Evolutionary conservation across 768 basidiomycete genomes (phyloP).

Genomic region (Rhodosporidiobolus odoratus): DNA sequence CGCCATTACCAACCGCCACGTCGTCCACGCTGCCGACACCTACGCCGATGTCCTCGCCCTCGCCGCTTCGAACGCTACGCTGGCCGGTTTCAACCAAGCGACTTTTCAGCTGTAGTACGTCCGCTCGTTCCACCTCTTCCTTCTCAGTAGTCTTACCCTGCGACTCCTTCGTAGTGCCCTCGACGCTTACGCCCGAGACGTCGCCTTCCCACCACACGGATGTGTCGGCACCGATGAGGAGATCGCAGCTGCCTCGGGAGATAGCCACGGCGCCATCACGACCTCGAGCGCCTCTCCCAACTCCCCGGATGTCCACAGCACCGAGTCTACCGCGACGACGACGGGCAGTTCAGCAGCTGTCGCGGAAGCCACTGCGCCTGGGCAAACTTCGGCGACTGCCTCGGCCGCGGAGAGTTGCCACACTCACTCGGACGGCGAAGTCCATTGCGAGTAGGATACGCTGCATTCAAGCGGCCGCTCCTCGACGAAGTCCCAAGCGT

Average conservation of each 20-base stretch:
- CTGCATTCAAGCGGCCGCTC: no score
- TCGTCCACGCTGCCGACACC: constrained; percentile 9
- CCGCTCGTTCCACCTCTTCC: background rate
- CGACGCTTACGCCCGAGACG: constrained; percentile 31
- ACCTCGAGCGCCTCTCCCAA: background rate
- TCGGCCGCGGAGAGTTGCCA: constrained; percentile 11
- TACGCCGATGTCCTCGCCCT: constrained; percentile 23
- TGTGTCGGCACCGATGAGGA: constrained; percentile 18
- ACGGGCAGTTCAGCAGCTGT: background rate
- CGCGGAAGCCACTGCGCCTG: background rate
- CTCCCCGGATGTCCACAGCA: background rate
- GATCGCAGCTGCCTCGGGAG: background rate
- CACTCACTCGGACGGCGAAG: constrained; percentile 18
- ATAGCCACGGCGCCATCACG: background rate
- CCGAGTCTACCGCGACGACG: background rate
- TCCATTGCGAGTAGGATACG: constrained; percentile 2
- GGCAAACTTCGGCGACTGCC: background rate
- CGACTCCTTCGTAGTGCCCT: constrained; percentile 1
- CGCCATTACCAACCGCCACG: constrained; percentile 10
- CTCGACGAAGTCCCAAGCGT: no score
- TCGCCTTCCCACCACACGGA: constrained; percentile 23
- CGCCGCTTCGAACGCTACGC: constrained; percentile 14
- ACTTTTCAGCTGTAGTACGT: constrained; percentile 21
- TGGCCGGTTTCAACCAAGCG: background rate
- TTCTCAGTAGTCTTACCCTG: background rate